Conservation (phyloP, 2,329 filamentous ascomycete species). For the Didymella arachidicola region DNA sequence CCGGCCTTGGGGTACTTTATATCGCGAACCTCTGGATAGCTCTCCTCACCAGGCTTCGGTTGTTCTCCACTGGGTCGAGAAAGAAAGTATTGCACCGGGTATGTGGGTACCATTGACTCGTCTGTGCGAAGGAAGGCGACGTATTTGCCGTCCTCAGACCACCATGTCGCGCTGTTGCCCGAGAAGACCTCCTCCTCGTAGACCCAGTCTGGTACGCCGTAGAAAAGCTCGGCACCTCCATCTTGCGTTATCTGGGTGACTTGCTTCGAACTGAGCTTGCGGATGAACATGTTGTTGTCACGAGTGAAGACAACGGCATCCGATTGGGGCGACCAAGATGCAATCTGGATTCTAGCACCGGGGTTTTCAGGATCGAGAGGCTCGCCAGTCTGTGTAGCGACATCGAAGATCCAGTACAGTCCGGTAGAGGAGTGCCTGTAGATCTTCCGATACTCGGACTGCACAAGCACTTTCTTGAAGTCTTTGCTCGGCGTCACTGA, state of each 20-base stretch:
- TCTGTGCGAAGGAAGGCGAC: slow-evolving; percentile 93
- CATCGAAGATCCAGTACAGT: slow-evolving; percentile 91
- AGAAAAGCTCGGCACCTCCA: slow-evolving; percentile 88
- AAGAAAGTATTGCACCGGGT: slow-evolving; percentile 91
- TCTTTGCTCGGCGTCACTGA: slow-evolving; percentile 80
- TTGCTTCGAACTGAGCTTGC: slow-evolving; percentile 67
- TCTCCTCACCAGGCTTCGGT: slow-evolving; percentile 76
- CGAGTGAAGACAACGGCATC: slow-evolving; percentile 89
- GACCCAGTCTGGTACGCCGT: slow-evolving; percentile 97
- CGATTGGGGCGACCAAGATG: slow-evolving; percentile 86
- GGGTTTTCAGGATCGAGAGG: slow-evolving; percentile 76
- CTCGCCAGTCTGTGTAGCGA: slow-evolving; percentile 77
- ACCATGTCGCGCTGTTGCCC: slow-evolving; percentile 89
- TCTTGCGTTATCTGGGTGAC: slow-evolving; percentile 82
- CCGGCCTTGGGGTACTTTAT: slow-evolving; percentile 99
- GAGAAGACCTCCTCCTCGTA: slow-evolving; percentile 87
- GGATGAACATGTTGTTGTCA: slow-evolving; percentile 88
- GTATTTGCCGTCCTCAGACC: slow-evolving; percentile 88
- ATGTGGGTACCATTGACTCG: slow-evolving; percentile 89
- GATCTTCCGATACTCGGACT: slow-evolving; percentile 74
- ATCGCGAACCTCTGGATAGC: slow-evolving; percentile 85
- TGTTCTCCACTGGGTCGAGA: slow-evolving; percentile 79
- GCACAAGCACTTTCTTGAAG: slow-evolving; percentile 84
- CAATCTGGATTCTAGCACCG: slow-evolving; percentile 76
- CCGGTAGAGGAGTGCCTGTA: slow-evolving; percentile 92